Percentiles rank a stretch among this genome's conserved stretches.
phyloP scores from a whole-genome alignment of 1,284 basidiomycete species.

The Leccinum idahoense region DNA sequence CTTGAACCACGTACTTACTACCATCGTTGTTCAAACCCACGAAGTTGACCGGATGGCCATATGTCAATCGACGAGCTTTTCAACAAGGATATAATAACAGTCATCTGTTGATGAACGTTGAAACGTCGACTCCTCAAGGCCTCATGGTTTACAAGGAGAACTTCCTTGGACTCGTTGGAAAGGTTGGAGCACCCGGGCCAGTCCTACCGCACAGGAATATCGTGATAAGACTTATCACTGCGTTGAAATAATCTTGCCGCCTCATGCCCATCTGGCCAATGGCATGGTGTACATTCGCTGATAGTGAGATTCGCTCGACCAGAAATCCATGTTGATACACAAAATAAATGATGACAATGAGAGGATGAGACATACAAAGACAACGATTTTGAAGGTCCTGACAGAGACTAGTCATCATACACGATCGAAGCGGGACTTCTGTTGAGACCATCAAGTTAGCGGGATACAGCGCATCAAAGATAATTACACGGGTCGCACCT shows the following conservation, averaged over 20 bases:
- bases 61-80: background rate
- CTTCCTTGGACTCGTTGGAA: too few relatives aligned
- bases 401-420: constrained; percentile 24
- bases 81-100: background rate
- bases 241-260: background rate
- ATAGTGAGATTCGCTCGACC: background rate
- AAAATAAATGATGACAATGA: background rate
- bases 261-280: background rate
- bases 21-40: too few relatives aligned
- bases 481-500: constrained; percentile 18
- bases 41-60: background rate
- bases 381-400: background rate
- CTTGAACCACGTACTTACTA: too few relatives aligned
- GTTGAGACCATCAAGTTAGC: constrained; percentile 3
- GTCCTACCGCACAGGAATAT: too few relatives aligned
- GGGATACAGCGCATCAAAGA: background rate
- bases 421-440: constrained; percentile 37
- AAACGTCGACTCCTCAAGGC: too few relatives aligned
- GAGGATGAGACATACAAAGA: background rate
- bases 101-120: background rate
- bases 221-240: background rate
- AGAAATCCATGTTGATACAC: background rate
- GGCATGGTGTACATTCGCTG: background rate
- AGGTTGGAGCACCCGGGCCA: too few relatives aligned
- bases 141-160: too few relatives aligned